These are phyloP conservation scores for Otatea glauca DNA, from an alignment of 176 grass and related monocot species.

Conservation along the genomic window DNA sequence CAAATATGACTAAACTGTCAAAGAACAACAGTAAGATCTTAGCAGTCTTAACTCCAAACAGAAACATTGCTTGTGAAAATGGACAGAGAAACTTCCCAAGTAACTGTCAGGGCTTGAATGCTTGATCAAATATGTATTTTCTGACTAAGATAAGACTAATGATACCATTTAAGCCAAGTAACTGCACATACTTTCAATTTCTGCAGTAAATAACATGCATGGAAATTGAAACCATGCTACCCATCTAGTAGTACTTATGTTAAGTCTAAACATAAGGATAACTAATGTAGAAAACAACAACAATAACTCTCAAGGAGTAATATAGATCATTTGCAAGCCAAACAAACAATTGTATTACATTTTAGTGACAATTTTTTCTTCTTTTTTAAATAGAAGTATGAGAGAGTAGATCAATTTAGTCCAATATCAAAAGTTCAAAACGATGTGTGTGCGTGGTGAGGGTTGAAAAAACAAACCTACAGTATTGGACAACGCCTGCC, in stretches of 20 bases:
- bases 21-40: background rate
- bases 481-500: constrained; percentile 54
- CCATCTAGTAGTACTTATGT: background rate
- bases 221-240: background rate
- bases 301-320: background rate
- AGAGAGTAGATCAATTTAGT: background rate
- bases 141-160: background rate
- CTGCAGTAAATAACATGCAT: background rate
- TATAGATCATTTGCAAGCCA: constrained; percentile 2
- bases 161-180: background rate
- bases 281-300: background rate
- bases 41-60: background rate
- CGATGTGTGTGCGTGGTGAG: background rate
- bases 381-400: background rate
- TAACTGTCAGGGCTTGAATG: background rate
- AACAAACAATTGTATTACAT: background rate
- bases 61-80: background rate
- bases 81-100: background rate
- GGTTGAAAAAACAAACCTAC: constrained; percentile 41
- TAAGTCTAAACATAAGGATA: background rate
- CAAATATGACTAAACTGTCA: no score
- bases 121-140: background rate
- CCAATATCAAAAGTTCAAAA: background rate
- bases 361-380: background rate
- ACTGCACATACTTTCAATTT: background rate